Conservation (phyloP, 805 yeast genomes). For the Saturnispora ahearnii region DNA sequence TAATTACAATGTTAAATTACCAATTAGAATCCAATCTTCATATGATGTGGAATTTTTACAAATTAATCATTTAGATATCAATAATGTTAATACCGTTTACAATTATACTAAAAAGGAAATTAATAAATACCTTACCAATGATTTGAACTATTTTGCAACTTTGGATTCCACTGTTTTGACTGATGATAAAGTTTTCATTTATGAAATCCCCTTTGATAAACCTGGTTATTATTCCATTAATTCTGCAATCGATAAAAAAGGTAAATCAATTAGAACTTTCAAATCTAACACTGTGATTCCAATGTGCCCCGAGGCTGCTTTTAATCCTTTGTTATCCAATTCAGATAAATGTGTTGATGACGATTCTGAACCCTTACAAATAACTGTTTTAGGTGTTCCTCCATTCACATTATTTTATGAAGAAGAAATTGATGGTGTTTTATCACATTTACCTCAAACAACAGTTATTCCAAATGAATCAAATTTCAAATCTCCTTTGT, state of each 20-base stretch:
- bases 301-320: slow-evolving; percentile 65
- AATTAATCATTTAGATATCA: slow-evolving; percentile 50
- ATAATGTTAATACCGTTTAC: slow-evolving; percentile 36
- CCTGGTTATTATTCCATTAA: slow-evolving; percentile 75
- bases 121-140: slow-evolving; percentile 25
- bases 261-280: slow-evolving; percentile 49
- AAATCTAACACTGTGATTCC: slow-evolving; percentile 60
- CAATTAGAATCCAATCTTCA: slow-evolving; percentile 75
- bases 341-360: slow-evolving; percentile 60
- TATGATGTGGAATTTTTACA: slow-evolving; percentile 60
- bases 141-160: slow-evolving; percentile 15
- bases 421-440: slow-evolving; percentile 33
- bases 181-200: slow-evolving; percentile 40
- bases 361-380: slow-evolving; percentile 29
- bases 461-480: slow-evolving; percentile 35
- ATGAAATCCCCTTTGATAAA: slow-evolving; percentile 53
- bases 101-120: slow-evolving; percentile 55
- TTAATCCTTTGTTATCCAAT: slow-evolving; percentile 21
- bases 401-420: slow-evolving; percentile 57
- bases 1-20: slow-evolving; percentile 38
- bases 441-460: slow-evolving; percentile 23
- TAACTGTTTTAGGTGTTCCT: slow-evolving; percentile 65
- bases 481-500: slow-evolving; percentile 41
- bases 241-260: slow-evolving; percentile 51
- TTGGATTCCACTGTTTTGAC: slow-evolving; percentile 15